These are phyloP conservation scores for Coprinopsis sp. DNA, from an alignment of 768 basidiomycete species.

Conservation along the genomic window DNA sequence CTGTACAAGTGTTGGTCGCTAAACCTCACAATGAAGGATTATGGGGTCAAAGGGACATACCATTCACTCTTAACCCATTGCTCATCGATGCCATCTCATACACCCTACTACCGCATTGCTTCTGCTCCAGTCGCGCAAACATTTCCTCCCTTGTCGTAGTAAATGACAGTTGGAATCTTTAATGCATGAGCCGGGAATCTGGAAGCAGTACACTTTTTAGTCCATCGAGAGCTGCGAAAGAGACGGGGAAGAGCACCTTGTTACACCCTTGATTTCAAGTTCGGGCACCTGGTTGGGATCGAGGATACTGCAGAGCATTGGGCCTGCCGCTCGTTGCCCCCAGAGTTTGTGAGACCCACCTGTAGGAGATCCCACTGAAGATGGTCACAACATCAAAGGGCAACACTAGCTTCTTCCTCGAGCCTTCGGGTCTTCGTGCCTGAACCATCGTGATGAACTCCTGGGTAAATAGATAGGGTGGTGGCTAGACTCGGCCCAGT, in stretches of 20 bases:
- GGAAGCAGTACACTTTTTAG: background rate
- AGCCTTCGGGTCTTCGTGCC: slow-evolving; percentile 24
- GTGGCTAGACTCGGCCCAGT: no score
- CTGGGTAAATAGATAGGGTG: no score
- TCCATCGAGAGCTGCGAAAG: slow-evolving; percentile 8
- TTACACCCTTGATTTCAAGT: slow-evolving; percentile 43
- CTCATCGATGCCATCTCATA: slow-evolving; percentile 40
- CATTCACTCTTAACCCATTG: slow-evolving; percentile 49
- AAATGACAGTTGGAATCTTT: slow-evolving; percentile 41
- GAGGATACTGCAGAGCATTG: slow-evolving; percentile 28
- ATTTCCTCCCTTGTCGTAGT: slow-evolving; percentile 38
- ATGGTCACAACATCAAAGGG: slow-evolving; percentile 43
- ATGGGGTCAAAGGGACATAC: slow-evolving; percentile 28
- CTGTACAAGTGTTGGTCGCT: no score
- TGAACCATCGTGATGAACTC: no score
- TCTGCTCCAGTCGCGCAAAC: slow-evolving; percentile 46
- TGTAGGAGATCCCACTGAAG: slow-evolving; percentile 36
- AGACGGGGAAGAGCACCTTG: slow-evolving; percentile 29
- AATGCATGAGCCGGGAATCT: slow-evolving; percentile 51
- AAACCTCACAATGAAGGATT: background rate
- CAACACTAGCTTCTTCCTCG: slow-evolving; percentile 33
- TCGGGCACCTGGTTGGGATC: slow-evolving; percentile 35
- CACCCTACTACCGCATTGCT: slow-evolving; percentile 36
- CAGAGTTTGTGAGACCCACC: slow-evolving; percentile 15
- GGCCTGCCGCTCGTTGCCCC: no score